Conservation (phyloP, 2,329 filamentous ascomycete species). For the Epichloe glyceriae region DNA sequence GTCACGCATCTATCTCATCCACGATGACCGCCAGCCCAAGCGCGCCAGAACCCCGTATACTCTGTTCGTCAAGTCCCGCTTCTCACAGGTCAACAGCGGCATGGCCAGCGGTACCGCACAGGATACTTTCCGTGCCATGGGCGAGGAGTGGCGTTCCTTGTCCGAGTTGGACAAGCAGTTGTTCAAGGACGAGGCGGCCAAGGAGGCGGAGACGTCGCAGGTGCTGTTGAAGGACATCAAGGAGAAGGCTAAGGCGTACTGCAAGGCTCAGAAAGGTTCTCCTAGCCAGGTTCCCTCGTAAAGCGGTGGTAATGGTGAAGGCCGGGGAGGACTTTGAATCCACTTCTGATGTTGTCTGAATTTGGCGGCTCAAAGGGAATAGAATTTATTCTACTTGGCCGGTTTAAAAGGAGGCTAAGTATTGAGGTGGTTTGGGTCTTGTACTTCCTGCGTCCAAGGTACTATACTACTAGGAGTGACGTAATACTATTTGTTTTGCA, state of each 20-base stretch:
- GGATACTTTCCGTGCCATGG: conserved; percentile 15
- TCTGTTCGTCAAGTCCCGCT: conserved; percentile 27
- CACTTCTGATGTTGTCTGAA: too few relatives aligned
- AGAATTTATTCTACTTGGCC: too few relatives aligned
- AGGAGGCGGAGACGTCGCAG: conserved; percentile 6
- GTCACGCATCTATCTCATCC: conserved; percentile 18
- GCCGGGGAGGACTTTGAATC: too few relatives aligned
- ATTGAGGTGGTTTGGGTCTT: neutral
- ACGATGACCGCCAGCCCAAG: conserved; percentile 36
- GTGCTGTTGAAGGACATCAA: conserved; percentile 15
- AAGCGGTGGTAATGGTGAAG: too few relatives aligned
- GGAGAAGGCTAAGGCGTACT: conserved; percentile 14
- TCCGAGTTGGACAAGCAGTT: conserved; percentile 27
- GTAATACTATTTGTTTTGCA: neutral
- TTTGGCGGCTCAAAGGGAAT: too few relatives aligned
- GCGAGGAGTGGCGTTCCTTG: conserved; percentile 30
- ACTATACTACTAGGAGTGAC: neutral
- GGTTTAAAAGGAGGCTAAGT: neutral
- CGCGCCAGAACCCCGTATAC: conserved; percentile 18
- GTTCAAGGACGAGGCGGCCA: conserved; percentile 20
- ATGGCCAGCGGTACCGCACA: conserved; percentile 5
- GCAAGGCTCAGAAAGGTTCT: conserved; percentile 6
- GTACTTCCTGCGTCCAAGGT: neutral
- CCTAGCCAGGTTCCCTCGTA: neutral
- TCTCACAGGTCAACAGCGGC: conserved; percentile 13